A percentile compares a stretch with the other conserved stretches of the same genome.
Evolutionary conservation across 2,329 filamentous ascomycete genomes (phyloP).

Genomic region (Pseudovirgaria hyperparasitica): DNA sequence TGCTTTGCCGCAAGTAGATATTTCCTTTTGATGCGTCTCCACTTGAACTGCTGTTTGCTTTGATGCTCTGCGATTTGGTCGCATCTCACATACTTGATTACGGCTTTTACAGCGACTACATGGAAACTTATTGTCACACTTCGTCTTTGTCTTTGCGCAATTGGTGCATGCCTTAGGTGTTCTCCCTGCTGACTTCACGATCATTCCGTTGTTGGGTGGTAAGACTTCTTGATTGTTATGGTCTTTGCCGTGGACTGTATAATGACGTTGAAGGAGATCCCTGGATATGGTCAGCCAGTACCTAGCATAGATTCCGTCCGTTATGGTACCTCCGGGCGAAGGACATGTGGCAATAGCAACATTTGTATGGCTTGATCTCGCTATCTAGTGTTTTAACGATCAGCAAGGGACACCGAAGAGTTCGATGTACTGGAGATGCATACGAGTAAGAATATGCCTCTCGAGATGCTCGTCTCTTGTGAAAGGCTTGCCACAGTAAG

Average conservation of each 20-base stretch:
- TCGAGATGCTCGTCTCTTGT: conserved; percentile 40
- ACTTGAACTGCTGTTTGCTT: no score
- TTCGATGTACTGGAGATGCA: conserved; percentile 9
- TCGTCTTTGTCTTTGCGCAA: conserved; percentile 42
- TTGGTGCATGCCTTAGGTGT: conserved; percentile 41
- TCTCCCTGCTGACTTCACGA: conserved; percentile 38
- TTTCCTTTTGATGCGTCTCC: no score
- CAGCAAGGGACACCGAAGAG: conserved; percentile 2
- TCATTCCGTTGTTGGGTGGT: conserved; percentile 35
- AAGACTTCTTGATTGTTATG: conserved; percentile 36
- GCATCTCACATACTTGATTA: conserved; percentile 23
- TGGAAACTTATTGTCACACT: conserved; percentile 43
- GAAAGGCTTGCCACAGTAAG: conserved; percentile 40
- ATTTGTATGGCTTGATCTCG: conserved; percentile 43
- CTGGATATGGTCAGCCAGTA: conserved; percentile 18
- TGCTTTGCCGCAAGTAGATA: no score
- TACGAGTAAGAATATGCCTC: conserved; percentile 39
- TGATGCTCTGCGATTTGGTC: conserved; percentile 35
- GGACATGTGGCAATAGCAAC: conserved; percentile 42
- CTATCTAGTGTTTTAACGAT: conserved; percentile 26
- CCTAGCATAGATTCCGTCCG: not conserved
- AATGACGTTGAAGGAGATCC: conserved; percentile 38
- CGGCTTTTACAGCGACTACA: conserved; percentile 38
- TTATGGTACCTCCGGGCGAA: conserved; percentile 34
- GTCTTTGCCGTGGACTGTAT: conserved; percentile 38